Conservation (phyloP, 495 filamentous ascomycete species). For the Aspergillus hancockii region DNA sequence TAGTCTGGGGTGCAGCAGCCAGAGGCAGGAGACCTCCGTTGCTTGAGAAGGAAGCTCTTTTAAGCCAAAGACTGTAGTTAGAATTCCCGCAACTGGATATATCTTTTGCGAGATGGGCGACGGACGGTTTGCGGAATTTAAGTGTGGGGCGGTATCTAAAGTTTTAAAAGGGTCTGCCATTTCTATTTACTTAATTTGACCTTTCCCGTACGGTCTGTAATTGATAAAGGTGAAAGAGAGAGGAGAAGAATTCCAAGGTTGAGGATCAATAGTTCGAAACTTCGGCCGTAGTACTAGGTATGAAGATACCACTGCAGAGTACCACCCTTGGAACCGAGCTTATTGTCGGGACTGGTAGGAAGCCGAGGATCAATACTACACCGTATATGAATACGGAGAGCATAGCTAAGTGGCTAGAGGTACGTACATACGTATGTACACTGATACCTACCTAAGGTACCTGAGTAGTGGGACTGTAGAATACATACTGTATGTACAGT, state of each 20-base stretch:
- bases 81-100: constrained; percentile 72
- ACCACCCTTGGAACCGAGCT: too few species aligned
- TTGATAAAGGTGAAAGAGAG: neutral
- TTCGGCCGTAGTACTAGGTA: neutral
- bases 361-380: too few species aligned
- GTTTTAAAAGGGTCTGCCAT: constrained; percentile 44
- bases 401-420: too few species aligned
- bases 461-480: too few species aligned
- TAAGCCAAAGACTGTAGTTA: constrained; percentile 76
- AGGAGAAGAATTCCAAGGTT: neutral
- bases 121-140: constrained; percentile 11
- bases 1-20: constrained; percentile 82
- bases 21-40: constrained; percentile 67
- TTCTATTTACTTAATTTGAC: neutral
- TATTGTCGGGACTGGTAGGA: too few species aligned
- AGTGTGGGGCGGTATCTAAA: constrained; percentile 25
- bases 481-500: too few species aligned
- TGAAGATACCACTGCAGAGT: too few species aligned
- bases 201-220: neutral
- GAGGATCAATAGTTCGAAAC: neutral
- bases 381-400: too few species aligned
- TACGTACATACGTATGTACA: too few species aligned
- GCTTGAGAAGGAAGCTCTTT: constrained; percentile 60
- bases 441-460: too few species aligned
- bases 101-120: constrained; percentile 59